Evolutionary conservation across 768 basidiomycete genomes (phyloP), one percentile per base, ranked within the genome.

Genomic region (Pisolithus albus): DNA sequence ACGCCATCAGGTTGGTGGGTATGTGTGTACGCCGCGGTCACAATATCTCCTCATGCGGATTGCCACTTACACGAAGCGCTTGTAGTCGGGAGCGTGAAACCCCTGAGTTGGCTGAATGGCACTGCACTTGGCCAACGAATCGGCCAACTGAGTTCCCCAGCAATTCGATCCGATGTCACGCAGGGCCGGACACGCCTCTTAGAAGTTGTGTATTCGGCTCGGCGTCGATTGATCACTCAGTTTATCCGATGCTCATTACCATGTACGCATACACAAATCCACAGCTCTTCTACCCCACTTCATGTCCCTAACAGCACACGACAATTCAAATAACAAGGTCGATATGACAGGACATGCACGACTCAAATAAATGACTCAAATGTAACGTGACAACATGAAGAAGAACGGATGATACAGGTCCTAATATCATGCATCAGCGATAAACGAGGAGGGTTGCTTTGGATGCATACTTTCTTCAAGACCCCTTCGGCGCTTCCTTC

Each of bases 401-500:
- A 30, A 30, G 30, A 26, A 32, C 30, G 30, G 30, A 32, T 11
- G 30, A 11, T 34, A 4, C 34, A 9, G 10, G 30, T 30, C 3
- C 30, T 30, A 30, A 30, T 34, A 15, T 13, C 5, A 13, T 34
- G 13, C 34, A 15, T 34, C 34, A 34, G 34, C 5, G 34, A 34
- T 13, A 34, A 34, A 11, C 5, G 11, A 53, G 47, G 10, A 44
- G 49, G 40, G 47, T 51, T 37, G 38, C 62, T 51, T 38, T 42
- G 23, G 10, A 19, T 42, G 49, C 62, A 34, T 28, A 59, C 58
- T 50, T 60, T 65, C 46, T 62, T 49, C 15, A 51, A 49, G 50
- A 15, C 50, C 76, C 77, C 74, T 86, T 85, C 58, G 91, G 90
- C 50, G 88, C 87, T 70, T 94, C 92, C 81, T 97, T 95, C 71